Percentiles rank a stretch among this genome's conserved stretches.
phyloP scores from a whole-genome alignment of 2,329 filamentous ascomycete genomes.

The Aspergillus ochraceoroseus region DNA sequence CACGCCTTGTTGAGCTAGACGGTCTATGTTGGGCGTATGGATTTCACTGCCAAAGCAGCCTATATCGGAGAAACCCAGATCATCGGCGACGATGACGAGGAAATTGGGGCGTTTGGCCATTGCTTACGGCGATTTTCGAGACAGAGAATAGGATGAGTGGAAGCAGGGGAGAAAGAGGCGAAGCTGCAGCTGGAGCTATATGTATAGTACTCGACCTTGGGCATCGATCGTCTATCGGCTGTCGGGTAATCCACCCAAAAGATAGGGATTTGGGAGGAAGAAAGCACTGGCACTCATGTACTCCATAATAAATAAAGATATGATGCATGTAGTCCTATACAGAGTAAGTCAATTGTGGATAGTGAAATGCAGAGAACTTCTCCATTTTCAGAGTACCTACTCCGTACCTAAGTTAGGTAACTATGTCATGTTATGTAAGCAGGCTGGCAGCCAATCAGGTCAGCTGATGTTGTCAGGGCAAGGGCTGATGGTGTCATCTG shows the following conservation, averaged over 20 bases:
- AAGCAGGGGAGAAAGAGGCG: too few relatives aligned
- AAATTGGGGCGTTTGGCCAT: constrained; percentile 54
- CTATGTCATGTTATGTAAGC: too few relatives aligned
- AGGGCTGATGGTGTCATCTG: constrained; percentile 11
- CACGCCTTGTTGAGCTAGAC: constrained; percentile 49
- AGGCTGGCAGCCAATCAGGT: not conserved
- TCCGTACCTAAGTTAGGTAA: not conserved
- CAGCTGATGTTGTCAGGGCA: constrained; percentile 4
- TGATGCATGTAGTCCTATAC: too few relatives aligned
- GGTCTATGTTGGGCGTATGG: constrained; percentile 56
- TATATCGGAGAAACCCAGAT: constrained; percentile 58
- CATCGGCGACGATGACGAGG: constrained; percentile 56
- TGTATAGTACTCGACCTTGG: too few relatives aligned
- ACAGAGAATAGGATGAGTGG: not conserved
- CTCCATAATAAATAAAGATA: too few relatives aligned
- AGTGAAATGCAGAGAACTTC: too few relatives aligned
- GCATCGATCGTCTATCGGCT: constrained; percentile 16
- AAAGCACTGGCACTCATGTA: too few relatives aligned
- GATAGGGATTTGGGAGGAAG: too few relatives aligned
- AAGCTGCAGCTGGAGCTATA: too few relatives aligned
- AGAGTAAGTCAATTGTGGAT: too few relatives aligned
- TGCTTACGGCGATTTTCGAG: not conserved
- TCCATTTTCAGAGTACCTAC: too few relatives aligned
- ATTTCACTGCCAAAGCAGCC: constrained; percentile 59
- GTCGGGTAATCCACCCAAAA: too few relatives aligned